Base-by-base conservation (phyloP, 129 eudicot species). In the Escallonia rubra region DNA sequence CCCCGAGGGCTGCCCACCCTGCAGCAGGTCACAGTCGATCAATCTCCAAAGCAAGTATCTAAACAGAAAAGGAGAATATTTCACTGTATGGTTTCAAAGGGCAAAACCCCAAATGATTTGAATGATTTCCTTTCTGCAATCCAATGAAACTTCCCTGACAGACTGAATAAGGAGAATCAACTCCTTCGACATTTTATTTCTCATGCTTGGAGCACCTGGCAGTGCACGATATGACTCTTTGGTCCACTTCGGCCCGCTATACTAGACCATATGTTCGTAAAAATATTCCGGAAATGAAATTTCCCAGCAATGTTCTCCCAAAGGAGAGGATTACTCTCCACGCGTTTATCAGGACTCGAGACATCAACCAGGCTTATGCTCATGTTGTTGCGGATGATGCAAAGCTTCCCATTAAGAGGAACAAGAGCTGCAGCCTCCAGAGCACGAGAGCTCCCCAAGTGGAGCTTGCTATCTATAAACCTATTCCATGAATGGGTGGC, bases 351-450 rank as follows among this genome's bases (percentile, higher is more conserved):
- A 5, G 89, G 84, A 65, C 86, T 88, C 12, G 81, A 81, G 23
- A 92, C 84, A 66, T 92, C 98, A 45, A 92, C 98, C 62, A 92
- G 65, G 72, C 98, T 92, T 14, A 92, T 80, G 74, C 98, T 92
- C 98, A 92, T 92, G 67, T 92, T 88, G 67, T 92, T 86, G 52
- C 98, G 85, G 39, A 92, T 76, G 11, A 92, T 92, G 72, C 98
- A 92, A 48, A 92, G 84, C 79, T 86, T 92, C 54, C 95, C 96
- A 48, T 86, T 92, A 34, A 92, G 86, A 45, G 86, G 78, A 50
- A 92, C 96, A 43, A 92, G 89, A 65, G 98, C 98, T 7, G 98
- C 98, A 50, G 98, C 98, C 83, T 92, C 98, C 0, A 92, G 69
- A 53, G 96, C 91, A 43, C 87, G 83, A 64, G 98, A 92, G 45